Base-by-base conservation (phyloP, 2,329 filamentous ascomycete genomes). In the Alternaria atra region DNA sequence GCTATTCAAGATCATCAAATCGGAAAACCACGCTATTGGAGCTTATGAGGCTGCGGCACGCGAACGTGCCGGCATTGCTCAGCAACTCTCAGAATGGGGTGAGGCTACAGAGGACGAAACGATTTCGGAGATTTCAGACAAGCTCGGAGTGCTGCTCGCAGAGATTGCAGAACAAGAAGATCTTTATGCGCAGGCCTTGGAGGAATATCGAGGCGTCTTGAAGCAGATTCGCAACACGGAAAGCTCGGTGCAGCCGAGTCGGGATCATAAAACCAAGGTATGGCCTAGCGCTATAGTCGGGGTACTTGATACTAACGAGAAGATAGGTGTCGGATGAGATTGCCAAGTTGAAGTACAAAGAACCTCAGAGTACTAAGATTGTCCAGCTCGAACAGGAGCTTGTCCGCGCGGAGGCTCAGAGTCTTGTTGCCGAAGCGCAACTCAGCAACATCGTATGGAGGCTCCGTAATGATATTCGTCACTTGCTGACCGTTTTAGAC, bases 161-260 rank as follows among this genome's bases (percentile, higher is more conserved):
- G 95, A 98, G 83, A 88, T 99, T 63, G 95, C 93, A 53, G 93
- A 97, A 80, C 93, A 97, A 80, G 95, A 99, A 79, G 94, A 97
- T 69, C 76, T 85, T 46, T 98, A 94, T 79, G 92, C 94, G 5
- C 90, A 94, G 79, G 89, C 90, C 50, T 80, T 99, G 56, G 95
- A 99, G 78, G 93, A 97, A 64, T 92, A 91, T 68, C 87, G 95
- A 50, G 86, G 84, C 34, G 81, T 93, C 25, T 84, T 99, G 78
- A 99, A 99, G 86, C 87, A 92, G 68, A 96, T 99, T 70, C 88
- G 95, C 68, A 97, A 99, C 80, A 97, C 93, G 13, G 95, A 99
- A 84, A 90, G 91, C 81, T 96, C 92, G 68, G 94, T 99, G 15
- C 94, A 97, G 83, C 95, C 95, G 6, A 93, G 91, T 73, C 87